These are phyloP conservation scores for Parsonsia alboflavescens DNA, from an alignment of 257 asterid species.

Conservation along the genomic window DNA sequence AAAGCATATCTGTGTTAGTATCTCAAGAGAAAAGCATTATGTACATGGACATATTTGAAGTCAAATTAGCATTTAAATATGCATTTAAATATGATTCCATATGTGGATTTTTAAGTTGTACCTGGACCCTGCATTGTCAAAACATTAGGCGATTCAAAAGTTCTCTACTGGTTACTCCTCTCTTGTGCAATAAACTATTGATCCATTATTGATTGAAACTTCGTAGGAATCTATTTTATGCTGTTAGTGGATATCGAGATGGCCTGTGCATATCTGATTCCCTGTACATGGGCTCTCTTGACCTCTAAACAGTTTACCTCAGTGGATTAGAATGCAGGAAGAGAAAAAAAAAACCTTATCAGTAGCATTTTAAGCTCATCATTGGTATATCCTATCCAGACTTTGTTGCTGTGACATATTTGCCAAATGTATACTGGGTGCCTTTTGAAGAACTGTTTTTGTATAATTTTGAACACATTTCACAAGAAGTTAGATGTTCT, in stretches of 20 bases:
- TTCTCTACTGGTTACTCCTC: not conserved
- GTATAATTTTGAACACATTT: not conserved
- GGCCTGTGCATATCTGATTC: not conserved
- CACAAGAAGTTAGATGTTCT: not conserved
- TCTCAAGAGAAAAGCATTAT: too few species aligned
- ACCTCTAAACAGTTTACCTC: not conserved
- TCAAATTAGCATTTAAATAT: not conserved
- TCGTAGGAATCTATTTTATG: not conserved
- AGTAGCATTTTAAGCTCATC: not conserved
- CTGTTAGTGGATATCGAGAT: not conserved
- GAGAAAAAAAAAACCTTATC: too few species aligned
- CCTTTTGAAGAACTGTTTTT: too few species aligned
- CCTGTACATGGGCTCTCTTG: not conserved
- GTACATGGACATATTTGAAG: not conserved
- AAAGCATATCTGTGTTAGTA: not conserved
- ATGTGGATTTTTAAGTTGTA: too few species aligned
- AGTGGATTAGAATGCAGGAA: not conserved
- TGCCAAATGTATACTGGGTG: not conserved
- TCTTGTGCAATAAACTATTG: not conserved
- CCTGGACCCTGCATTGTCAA: not conserved
- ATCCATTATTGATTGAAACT: not conserved
- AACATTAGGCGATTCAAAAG: not conserved
- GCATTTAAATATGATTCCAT: too few species aligned
- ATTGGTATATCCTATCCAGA: not conserved
- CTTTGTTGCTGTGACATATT: not conserved